Base-by-base conservation (phyloP, 176 grass and related monocot genomes). In the Guadua angustifolia region DNA sequence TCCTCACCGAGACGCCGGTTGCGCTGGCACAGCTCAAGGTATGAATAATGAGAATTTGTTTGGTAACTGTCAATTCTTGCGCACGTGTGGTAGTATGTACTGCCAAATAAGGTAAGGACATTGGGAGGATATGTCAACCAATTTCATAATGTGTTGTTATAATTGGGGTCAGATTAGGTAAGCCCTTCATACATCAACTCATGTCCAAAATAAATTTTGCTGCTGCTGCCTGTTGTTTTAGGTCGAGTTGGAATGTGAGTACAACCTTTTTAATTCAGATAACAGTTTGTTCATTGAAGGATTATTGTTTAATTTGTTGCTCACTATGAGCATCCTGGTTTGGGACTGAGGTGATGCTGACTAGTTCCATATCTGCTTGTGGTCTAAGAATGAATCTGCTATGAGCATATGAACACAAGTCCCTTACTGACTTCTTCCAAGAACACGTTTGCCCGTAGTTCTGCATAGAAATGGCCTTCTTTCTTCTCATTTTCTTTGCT, bases 1-100 rank as follows among this genome's bases (percentile, higher is more conserved):
- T 95, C 89, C 88, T 99, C 84, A 92, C 80, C 29, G 96, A 99
- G 75, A 88, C 90, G 36, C 93, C 93, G 58, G 25, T 84, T 19
- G 91, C 93, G 18, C 83, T 95, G 22, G 87, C 86, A 0, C 77
- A 94, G 64, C 91, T 99, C 47, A 92, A 69, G 89, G 95, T 97
- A 85, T 18, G 62, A 52, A 78, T 22, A 39, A 12, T 69, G n/a
- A 19, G 9, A 29, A 52, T 70, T 78, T 64, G 53, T 13, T 82
- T 61, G 47, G 59, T 19, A 43, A 50, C 56, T 46, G 19, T 71
- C 72, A 65, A 78, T 78, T 85, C 26, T 17, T 73, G 73, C 40
- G 73, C 83, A 83, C 73, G 88, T 90, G 79, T 82, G 79, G 73
- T 86, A 60, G 88, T 78, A 55, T 26, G 83, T 78, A 78, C 66